Evolutionary conservation across 2,329 filamentous ascomycete species (phyloP).

Genomic region (Neonectria hederae): DNA sequence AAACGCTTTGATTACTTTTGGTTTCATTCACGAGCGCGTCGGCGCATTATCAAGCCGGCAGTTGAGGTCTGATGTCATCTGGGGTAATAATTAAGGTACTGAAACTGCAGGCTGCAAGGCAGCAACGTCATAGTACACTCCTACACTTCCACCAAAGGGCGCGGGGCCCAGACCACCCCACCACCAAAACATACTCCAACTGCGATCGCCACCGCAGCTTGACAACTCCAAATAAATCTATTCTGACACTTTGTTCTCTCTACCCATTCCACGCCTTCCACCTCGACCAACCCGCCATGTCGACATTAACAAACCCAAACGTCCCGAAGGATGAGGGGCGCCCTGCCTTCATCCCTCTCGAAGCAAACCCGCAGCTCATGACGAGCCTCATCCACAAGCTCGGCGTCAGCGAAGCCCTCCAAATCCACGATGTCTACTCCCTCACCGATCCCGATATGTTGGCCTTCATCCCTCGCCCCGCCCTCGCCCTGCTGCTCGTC

Average conservation of each 20-base stretch:
- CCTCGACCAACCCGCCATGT: constrained; percentile 40
- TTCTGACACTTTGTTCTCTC: not conserved
- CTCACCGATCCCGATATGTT: constrained; percentile 87
- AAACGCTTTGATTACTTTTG: not conserved
- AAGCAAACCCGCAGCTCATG: constrained; percentile 89
- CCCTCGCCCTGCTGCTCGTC: constrained; percentile 88
- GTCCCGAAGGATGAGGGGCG: constrained; percentile 44
- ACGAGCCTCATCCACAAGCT: constrained; percentile 82
- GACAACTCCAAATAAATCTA: not conserved
- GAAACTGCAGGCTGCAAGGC: constrained; percentile 9
- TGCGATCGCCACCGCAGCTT: not conserved
- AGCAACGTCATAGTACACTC: constrained; percentile 22
- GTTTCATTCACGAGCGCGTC: not conserved
- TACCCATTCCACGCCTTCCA: not conserved
- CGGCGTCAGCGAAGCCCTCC: constrained; percentile 79
- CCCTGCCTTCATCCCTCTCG: constrained; percentile 67
- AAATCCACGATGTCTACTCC: constrained; percentile 91
- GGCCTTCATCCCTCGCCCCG: constrained; percentile 86
- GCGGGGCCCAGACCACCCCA: constrained; percentile 7
- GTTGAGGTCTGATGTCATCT: not conserved
- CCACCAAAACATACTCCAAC: constrained; percentile 2
- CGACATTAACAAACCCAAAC: constrained; percentile 51
- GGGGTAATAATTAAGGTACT: not conserved
- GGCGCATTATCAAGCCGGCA: not conserved
- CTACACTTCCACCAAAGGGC: not conserved